These are phyloP conservation scores for Firmiana major DNA, from an alignment of 345 rosid species.

Conservation along the genomic window DNA sequence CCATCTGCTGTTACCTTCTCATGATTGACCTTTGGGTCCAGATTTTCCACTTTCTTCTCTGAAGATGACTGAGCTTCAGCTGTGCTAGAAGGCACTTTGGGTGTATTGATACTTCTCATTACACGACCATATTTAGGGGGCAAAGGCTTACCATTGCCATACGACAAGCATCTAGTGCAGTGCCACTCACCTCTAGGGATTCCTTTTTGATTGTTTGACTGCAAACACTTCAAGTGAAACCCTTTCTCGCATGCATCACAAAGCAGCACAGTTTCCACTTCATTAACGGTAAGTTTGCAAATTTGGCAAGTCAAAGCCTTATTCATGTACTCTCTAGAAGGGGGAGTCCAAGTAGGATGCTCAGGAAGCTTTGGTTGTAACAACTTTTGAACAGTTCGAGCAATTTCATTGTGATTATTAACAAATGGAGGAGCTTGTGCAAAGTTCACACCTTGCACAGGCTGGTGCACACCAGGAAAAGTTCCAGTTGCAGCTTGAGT, in stretches of 20 bases:
- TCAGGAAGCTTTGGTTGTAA: slow-evolving; percentile 59
- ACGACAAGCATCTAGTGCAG: slow-evolving; percentile 67
- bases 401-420: slow-evolving; percentile 63
- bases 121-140: slow-evolving; percentile 90
- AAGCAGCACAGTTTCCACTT: slow-evolving; percentile 69
- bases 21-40: slow-evolving; percentile 42
- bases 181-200: slow-evolving; percentile 91
- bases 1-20: slow-evolving; percentile 41
- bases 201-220: slow-evolving; percentile 52
- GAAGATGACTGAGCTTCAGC: slow-evolving; percentile 42
- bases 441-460: slow-evolving; percentile 48
- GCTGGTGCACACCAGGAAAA: slow-evolving; percentile 48
- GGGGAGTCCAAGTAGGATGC: slow-evolving; percentile 79
- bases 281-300: slow-evolving; percentile 59
- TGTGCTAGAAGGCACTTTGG: slow-evolving; percentile 50
- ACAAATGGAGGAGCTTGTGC: slow-evolving; percentile 40
- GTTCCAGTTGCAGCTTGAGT: slow-evolving; percentile 50
- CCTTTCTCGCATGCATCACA: slow-evolving; percentile 97
- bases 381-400: slow-evolving; percentile 62
- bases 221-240: slow-evolving; percentile 81
- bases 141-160: slow-evolving; percentile 75
- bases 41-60: slow-evolving; percentile 47
- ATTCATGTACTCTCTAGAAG: slow-evolving; percentile 90
- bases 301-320: slow-evolving; percentile 67
- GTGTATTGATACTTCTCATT: slow-evolving; percentile 50